Evolutionary conservation across 257 asterid genomes (phyloP), one percentile per base, ranked within the genome.

Genomic region (Scutellaria minor): DNA sequence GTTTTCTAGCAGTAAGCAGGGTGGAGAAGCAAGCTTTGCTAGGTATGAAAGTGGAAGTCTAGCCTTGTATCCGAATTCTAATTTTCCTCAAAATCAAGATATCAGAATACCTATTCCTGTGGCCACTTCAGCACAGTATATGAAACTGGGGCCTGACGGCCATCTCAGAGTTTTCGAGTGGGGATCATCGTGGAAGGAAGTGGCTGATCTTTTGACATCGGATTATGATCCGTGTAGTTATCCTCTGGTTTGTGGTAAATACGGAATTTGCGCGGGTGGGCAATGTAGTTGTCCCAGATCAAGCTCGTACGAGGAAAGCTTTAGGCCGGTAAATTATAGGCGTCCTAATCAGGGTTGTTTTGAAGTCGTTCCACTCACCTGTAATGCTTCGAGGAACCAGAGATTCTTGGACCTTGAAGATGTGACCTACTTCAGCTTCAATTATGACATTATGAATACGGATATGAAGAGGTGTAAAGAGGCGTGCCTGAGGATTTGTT

Each of bases 241-340:
- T 12, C 90, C 90, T 1, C 22, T 73, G 79, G 84, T 69, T 13
- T 85, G 87, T 58, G 89, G 89, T 2, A 14, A 50, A 14, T 52
- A 72, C 58, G 81, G 85, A 12, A 71, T 85, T 75, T 85, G 85
- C 69, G n/a, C 68, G 5, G 7, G 47, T n/a, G 68, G 68, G 68
- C 68, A 62, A n/a, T 62, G 68, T 13, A 62, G 68, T 5, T 62
- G 68, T 8, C 68, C 68, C 4, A 5, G 8, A 2, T 14, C 66
- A 2, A 1, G 5, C 5, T 56, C 41, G 15, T 14, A 6, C 2
- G 10, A n/a, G 5, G 11, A 1, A 5, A 31, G 13, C 5, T 62
- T 62, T 22, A 4, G 35, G 52, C 68, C 52, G 9, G 37, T 62
- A 45, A 62, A 18, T 1, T 18, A 40, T 5, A 46, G 68, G 2